These are phyloP conservation scores for Porcisia hertigi DNA, from an alignment of 208 protist genomes.

Conservation along the genomic window DNA sequence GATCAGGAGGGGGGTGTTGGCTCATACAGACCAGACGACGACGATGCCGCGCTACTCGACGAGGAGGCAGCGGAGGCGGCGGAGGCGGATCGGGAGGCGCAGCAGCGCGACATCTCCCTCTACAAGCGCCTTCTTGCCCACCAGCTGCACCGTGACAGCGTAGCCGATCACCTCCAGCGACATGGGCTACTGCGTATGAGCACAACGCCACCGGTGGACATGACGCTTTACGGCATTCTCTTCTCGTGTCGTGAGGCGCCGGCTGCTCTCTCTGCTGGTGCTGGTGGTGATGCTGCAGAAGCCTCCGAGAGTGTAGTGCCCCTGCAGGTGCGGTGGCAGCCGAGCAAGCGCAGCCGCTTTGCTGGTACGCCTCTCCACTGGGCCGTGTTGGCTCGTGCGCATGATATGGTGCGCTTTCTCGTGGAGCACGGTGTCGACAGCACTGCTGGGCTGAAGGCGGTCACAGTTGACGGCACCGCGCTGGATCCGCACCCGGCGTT, in stretches of 20 bases:
- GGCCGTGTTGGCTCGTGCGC: slow-evolving; percentile 68
- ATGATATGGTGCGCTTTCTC: slow-evolving; percentile 58
- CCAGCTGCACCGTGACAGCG: slow-evolving; percentile 29
- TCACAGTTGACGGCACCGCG: not conserved
- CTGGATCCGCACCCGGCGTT: not conserved
- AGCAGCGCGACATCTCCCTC: slow-evolving; percentile 34
- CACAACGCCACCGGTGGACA: slow-evolving; percentile 34
- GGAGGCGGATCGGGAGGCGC: slow-evolving; percentile 28
- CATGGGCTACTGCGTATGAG: slow-evolving; percentile 38
- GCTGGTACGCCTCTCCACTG: slow-evolving; percentile 74
- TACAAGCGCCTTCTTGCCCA: slow-evolving; percentile 37
- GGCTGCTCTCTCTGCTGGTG: not conserved
- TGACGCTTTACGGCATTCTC: slow-evolving; percentile 41
- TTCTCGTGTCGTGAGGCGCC: slow-evolving; percentile 25
- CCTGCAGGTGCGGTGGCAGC: slow-evolving; percentile 53
- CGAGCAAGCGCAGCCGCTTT: slow-evolving; percentile 56
- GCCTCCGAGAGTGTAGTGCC: not conserved
- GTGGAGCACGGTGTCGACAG: slow-evolving; percentile 52
- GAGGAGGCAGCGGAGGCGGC: slow-evolving; percentile 32
- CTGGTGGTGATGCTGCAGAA: not conserved
- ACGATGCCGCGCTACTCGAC: slow-evolving; percentile 15
- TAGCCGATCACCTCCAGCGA: slow-evolving; percentile 31
- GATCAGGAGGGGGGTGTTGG: not conserved
- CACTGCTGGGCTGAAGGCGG: slow-evolving; percentile 16
- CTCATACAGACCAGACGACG: not conserved